Base-by-base conservation (phyloP, 2,329 filamentous ascomycete genomes). In the Exophiala bonariae region DNA sequence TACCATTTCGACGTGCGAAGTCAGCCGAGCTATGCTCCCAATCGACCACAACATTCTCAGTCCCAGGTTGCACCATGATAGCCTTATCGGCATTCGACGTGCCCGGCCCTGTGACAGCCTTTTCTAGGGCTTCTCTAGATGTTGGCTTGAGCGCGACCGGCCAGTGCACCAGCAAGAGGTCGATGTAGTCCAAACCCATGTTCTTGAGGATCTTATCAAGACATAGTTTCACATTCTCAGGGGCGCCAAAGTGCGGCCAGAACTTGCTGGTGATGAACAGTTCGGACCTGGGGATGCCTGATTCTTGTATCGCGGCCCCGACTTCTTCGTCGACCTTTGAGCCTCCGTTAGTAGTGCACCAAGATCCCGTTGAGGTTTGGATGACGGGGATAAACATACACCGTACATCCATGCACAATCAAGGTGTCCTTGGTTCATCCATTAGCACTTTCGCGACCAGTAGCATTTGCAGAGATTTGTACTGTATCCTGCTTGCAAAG, bases 141-240 rank as follows among this genome's bases (percentile, higher is more conserved):
- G 44, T 47, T 4, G 48, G 42, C 19, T 50, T 28, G 14, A 52
- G 38, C 9, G 70, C 69, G 58, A 73, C 69, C 18, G 75, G 75
- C 65, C 72, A 78, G 65, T 79, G 76, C 11, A 78, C 63, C 32
- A 80, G 66, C 66, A 87, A 89, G 36, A 87, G 75, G 63, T 90
- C 85, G 9, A 90, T 77, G 61, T 89, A 87, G 55, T 85, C 81
- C 19, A 87, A 69, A 13, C 77, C 74, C n/a, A 89, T 78, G 76
- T 73, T 83, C 64, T 77, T 66, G 26, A 90, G 77, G 1, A 82
- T 85, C 52, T 74, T 65, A 11, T 78, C 63, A 54, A 89, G 75
- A 11, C 79, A 76, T 51, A 37, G n/a, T 9, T 28, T 13, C 4
- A 32, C 30, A 11, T 72, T 67, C 20, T 73, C 69, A 23, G 59